These are phyloP conservation scores for Gonapodya prolifera DNA, from an alignment of 192 early-diverging fungal genomes.

Conservation along the genomic window DNA sequence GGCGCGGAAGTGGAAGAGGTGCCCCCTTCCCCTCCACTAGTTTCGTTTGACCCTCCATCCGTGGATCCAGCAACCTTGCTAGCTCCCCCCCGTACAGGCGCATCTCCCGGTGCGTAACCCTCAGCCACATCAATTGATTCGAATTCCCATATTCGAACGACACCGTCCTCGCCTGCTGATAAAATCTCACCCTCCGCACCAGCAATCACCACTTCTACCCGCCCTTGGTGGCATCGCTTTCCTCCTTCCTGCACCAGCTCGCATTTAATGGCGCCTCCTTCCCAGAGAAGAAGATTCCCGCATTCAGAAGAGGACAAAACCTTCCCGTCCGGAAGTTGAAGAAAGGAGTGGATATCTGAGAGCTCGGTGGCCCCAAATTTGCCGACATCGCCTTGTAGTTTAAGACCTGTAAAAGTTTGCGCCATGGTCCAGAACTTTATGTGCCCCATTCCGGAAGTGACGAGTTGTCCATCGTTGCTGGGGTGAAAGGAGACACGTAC, in stretches of 20 bases:
- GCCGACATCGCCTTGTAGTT: constrained; percentile 36
- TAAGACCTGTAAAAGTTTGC: constrained; percentile 46
- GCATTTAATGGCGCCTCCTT: constrained; percentile 54
- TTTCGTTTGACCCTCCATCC: constrained; percentile 4
- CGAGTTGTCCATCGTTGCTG: constrained; percentile 36
- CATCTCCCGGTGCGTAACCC: constrained; percentile 29
- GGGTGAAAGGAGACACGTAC: constrained; percentile 36
- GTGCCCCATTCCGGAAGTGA: constrained; percentile 52
- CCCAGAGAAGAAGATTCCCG: constrained; percentile 49
- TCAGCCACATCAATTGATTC: constrained; percentile 36
- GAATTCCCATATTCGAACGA: constrained; percentile 44
- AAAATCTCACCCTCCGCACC: constrained; percentile 33
- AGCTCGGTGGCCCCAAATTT: constrained; percentile 49
- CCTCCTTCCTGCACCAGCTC: constrained; percentile 32
- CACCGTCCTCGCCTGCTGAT: constrained; percentile 47
- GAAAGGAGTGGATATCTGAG: constrained; percentile 41
- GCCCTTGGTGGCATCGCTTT: constrained; percentile 35
- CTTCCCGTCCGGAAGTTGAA: constrained; percentile 46
- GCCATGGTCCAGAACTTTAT: constrained; percentile 55
- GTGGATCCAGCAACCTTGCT: not conserved
- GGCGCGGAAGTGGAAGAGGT: not conserved
- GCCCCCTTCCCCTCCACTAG: constrained; percentile 9
- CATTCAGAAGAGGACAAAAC: constrained; percentile 45
- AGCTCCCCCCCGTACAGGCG: constrained; percentile 1
- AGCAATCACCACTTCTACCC: constrained; percentile 31